Percentiles rank a stretch among this genome's conserved stretches.
phyloP scores from a whole-genome alignment of 2,329 filamentous ascomycete species.

The Coniochaeta sp. region DNA sequence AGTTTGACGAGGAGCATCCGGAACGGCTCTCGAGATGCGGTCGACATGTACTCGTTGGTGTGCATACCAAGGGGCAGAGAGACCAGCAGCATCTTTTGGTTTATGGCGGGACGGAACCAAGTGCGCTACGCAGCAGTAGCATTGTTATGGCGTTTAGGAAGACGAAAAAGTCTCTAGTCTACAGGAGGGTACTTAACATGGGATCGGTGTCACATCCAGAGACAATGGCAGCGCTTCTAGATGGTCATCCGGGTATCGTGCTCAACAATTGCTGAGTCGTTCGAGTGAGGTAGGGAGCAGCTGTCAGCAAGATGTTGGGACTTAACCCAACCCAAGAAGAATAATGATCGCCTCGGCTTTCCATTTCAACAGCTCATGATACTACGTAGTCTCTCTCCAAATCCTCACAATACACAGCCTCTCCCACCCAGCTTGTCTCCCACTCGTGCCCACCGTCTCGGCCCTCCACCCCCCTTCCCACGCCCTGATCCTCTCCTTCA shows the following conservation, averaged over 20 bases:
- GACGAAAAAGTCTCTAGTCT: slow-evolving; percentile 1
- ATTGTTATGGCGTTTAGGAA: slow-evolving; percentile 1
- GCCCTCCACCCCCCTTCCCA: slow-evolving; percentile 54
- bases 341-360: too few relatives aligned
- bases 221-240: background rate
- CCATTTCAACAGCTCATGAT: background rate
- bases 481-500: slow-evolving; percentile 20
- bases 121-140: background rate
- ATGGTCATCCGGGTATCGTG: background rate
- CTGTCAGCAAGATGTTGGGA: too few relatives aligned
- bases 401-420: slow-evolving; percentile 84
- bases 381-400: slow-evolving; percentile 47
- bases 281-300: too few relatives aligned
- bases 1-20: background rate
- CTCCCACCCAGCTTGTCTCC: slow-evolving; percentile 89
- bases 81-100: background rate
- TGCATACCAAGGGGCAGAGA: background rate
- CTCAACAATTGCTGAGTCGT: background rate
- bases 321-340: too few relatives aligned
- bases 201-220: background rate
- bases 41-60: background rate
- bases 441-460: slow-evolving; percentile 73
- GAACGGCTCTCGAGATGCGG: background rate
- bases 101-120: background rate
- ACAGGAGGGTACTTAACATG: background rate